Base-by-base conservation (phyloP, 805 yeast species). In the Blastobotrys peoriensis region DNA sequence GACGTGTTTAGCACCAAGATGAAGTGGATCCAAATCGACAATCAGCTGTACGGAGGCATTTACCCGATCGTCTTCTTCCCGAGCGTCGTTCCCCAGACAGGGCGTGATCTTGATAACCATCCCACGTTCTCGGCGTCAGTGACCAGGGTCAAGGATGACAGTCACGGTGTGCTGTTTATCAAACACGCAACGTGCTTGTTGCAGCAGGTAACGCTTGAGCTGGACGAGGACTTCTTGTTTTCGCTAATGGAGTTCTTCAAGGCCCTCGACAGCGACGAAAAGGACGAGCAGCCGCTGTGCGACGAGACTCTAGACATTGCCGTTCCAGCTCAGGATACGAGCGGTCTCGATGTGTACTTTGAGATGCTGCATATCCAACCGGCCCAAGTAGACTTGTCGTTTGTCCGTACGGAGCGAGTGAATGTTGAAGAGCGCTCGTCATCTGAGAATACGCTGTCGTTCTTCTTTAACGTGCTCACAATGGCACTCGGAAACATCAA, bases 401-500 rank as follows among this genome's bases (percentile, higher is more conserved):
- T 94, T 69, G 87, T 86, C 21, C 76, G 98, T 50, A 86, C 95
- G 0, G 96, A 88, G 56, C 69, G 86, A 45, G 71, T 83, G 25
- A 77, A 79, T 58, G 79, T 76, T 3, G 84, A 78, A 44, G 86
- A 81, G 44, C 74, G 74, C 30, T 74, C 80, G 9, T 25, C 30
- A 8, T 68, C 84, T 2, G 80, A 78, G 38, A 82, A 80, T 51
- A 70, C 93, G 0, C 60, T 89, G 40, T 75, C 82, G 75, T 83
- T 85, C 61, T 78, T 87, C 50, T 71, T 86, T 53, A 87, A 93
- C 61, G 80, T 91, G 33, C 68, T 93, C 48, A 88, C 97, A 0
- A 89, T 91, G 97, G 95, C 98, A 0, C 78, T 93, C 50, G 98
- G 98, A 20, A 93, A 91, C 61, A 86, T 94, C 48, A 91, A 91